phyloP scores from a whole-genome alignment of 2,329 filamentous ascomycete genomes.

The Chrysoporthe puriensis region DNA sequence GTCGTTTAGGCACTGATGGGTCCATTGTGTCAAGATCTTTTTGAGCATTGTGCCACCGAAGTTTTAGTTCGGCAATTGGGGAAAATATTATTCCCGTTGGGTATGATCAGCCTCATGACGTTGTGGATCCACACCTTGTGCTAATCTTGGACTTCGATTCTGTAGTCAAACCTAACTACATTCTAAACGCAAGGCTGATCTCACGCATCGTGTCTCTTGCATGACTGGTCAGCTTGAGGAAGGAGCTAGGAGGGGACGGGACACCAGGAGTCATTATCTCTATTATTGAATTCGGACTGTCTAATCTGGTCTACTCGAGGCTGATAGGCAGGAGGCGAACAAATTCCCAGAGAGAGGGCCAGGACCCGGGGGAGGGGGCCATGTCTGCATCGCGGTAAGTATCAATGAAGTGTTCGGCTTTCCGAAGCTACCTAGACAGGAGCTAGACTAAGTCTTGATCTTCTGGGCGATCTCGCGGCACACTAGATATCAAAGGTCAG shows the following conservation, averaged over 20 bases:
- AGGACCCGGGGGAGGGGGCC: background rate
- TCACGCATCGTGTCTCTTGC: too few species aligned
- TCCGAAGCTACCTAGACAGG: background rate
- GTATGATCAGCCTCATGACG: conserved; percentile 9
- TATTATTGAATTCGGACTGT: too few species aligned
- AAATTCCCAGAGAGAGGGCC: too few species aligned
- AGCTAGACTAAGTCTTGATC: background rate
- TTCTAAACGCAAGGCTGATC: conserved; percentile 4
- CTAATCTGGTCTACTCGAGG: too few species aligned
- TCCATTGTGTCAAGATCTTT: conserved; percentile 16
- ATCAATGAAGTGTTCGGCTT: background rate
- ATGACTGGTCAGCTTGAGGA: background rate
- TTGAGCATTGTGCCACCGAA: conserved; percentile 1
- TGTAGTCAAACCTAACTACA: background rate
- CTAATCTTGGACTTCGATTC: background rate
- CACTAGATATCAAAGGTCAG: background rate
- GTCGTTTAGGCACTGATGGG: conserved; percentile 13
- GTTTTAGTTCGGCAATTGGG: conserved; percentile 22
- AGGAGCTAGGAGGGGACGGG: background rate
- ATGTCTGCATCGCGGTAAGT: too few species aligned
- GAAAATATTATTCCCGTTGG: conserved; percentile 17
- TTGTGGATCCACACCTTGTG: background rate
- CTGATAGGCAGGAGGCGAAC: too few species aligned
- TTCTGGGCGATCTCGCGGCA: conserved; percentile 21
- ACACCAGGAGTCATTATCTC: too few species aligned